These are phyloP conservation scores for Aspergillus tamarii DNA, from an alignment of 2,329 filamentous ascomycete genomes.

Conservation along the genomic window DNA sequence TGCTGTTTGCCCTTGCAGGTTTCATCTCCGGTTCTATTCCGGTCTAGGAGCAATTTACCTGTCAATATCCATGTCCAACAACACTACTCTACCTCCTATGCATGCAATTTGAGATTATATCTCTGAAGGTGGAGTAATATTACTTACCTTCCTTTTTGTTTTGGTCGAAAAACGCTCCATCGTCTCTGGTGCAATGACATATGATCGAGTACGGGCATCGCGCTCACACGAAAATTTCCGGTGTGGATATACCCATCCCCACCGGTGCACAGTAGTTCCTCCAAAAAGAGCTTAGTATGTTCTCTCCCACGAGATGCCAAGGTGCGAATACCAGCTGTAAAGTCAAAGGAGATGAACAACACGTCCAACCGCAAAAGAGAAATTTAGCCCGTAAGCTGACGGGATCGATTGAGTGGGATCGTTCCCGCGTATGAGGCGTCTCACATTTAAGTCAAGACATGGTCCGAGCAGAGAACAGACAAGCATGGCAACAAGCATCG, in stretches of 20 bases:
- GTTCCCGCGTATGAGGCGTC: neutral
- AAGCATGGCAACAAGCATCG: too few species aligned
- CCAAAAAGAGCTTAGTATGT: neutral
- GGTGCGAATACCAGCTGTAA: conserved; percentile 1
- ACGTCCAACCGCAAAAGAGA: neutral
- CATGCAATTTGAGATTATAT: neutral
- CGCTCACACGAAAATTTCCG: neutral
- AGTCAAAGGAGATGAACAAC: neutral
- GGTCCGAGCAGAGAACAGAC: neutral
- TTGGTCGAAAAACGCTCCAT: neutral
- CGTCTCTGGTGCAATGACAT: neutral
- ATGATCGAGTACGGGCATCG: neutral
- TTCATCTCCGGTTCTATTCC: conserved; percentile 1
- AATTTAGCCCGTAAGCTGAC: neutral
- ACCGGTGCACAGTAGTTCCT: neutral
- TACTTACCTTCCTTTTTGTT: neutral
- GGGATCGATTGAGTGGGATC: neutral
- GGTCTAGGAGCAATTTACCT: neutral
- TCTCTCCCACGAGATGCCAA: conserved; percentile 12
- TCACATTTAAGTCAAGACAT: neutral
- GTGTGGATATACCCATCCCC: neutral
- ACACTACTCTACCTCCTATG: neutral
- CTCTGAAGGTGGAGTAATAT: neutral
- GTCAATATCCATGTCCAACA: neutral
- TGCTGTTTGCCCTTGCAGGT: neutral